A percentile compares a stretch with the other conserved stretches of the same genome.
Evolutionary conservation across 2,329 filamentous ascomycete genomes (phyloP).

Genomic region (Scorias spongiosa): DNA sequence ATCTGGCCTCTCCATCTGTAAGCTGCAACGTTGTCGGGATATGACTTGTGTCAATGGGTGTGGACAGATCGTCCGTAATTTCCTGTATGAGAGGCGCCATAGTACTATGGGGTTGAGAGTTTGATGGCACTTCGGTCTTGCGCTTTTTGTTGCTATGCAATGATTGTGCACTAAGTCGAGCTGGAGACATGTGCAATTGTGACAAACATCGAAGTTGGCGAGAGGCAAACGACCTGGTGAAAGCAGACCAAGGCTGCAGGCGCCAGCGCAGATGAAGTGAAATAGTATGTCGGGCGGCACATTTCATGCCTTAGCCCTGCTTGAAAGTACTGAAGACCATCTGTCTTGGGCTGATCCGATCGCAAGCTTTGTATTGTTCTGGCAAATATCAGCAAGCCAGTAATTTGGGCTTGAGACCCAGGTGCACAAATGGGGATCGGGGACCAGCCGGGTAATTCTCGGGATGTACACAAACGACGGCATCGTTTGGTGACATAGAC

Average conservation of each 20-base stretch:
- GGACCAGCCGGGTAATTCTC: too few relatives aligned
- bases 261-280: not conserved
- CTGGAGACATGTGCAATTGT: slow-evolving; percentile 18
- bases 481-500: too few relatives aligned
- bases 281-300: not conserved
- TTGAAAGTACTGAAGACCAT: too few relatives aligned
- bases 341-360: too few relatives aligned
- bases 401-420: too few relatives aligned
- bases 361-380: too few relatives aligned
- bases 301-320: too few relatives aligned
- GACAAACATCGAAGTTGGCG: slow-evolving; percentile 7
- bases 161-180: slow-evolving; percentile 13
- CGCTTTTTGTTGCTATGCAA: slow-evolving; percentile 13
- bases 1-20: slow-evolving; percentile 53
- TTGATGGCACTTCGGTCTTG: slow-evolving; percentile 7
- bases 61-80: slow-evolving; percentile 11
- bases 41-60: not conserved
- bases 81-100: slow-evolving; percentile 20
- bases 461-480: too few relatives aligned
- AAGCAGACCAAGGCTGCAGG: not conserved
- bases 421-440: too few relatives aligned
- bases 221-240: not conserved
- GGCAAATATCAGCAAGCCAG: too few relatives aligned
- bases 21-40: slow-evolving; percentile 34
- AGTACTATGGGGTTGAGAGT: slow-evolving; percentile 2